Evolutionary conservation across 2,329 filamentous ascomycete species (phyloP).

Genomic region (Exophiala spinifera): DNA sequence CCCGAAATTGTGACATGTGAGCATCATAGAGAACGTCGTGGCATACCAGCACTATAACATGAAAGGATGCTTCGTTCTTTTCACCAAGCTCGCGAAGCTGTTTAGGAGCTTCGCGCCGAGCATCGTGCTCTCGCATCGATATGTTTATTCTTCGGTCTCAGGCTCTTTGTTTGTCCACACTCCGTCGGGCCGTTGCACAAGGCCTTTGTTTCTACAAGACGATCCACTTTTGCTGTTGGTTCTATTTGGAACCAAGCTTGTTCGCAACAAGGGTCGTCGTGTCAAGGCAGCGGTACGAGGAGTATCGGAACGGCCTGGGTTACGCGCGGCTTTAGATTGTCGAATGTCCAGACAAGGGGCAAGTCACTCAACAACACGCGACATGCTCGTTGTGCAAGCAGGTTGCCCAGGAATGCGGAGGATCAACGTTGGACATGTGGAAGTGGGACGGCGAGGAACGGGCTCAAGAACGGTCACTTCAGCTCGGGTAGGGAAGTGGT

Average conservation of each 20-base stretch:
- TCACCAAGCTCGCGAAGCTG: slow-evolving; percentile 27
- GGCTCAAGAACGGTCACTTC: too few species aligned
- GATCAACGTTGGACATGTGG: not conserved
- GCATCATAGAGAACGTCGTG: slow-evolving; percentile 6
- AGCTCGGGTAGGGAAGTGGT: not conserved
- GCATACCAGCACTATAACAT: slow-evolving; percentile 69
- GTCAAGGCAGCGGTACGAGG: not conserved
- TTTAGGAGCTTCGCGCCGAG: slow-evolving; percentile 10
- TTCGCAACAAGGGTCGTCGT: not conserved
- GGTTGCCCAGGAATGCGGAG: slow-evolving; percentile 10
- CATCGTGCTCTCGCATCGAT: slow-evolving; percentile 22
- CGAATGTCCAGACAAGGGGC: too few species aligned
- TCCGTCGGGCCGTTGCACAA: slow-evolving; percentile 11
- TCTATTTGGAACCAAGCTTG: not conserved
- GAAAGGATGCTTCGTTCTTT: slow-evolving; percentile 52
- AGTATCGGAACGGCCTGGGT: not conserved
- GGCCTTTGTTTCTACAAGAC: not conserved
- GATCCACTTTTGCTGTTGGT: not conserved
- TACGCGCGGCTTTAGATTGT: too few species aligned
- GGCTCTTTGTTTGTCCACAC: slow-evolving; percentile 3
- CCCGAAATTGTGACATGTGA: not conserved
- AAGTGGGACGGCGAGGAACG: slow-evolving; percentile 2
- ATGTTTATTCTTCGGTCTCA: not conserved
- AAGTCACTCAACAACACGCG: too few species aligned
- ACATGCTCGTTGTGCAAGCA: slow-evolving; percentile 7